Evolutionary conservation across 495 filamentous ascomycete species (phyloP).

Genomic region (Neohortaea acidophila): DNA sequence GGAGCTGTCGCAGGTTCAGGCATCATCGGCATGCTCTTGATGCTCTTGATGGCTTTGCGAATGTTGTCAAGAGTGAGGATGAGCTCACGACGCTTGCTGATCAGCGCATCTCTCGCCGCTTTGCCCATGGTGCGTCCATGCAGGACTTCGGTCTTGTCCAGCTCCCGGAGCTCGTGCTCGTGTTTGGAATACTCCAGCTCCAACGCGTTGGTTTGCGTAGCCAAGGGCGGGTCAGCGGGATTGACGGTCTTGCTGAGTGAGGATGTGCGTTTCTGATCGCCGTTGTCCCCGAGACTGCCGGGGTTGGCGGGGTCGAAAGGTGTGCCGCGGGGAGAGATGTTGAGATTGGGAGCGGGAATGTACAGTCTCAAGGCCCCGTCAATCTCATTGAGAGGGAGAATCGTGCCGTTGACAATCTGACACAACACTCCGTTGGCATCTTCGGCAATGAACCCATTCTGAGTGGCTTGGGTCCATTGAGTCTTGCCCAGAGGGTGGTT

Average conservation of each 20-base stretch:
- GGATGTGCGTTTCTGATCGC: not conserved
- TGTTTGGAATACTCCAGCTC: slow-evolving; percentile 19
- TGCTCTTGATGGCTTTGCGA: slow-evolving; percentile 18
- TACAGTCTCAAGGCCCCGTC: slow-evolving; percentile 16
- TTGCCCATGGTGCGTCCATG: slow-evolving; percentile 15
- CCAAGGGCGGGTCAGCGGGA: slow-evolving; percentile 5
- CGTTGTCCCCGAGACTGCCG: not conserved
- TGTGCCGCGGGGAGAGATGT: slow-evolving; percentile 2
- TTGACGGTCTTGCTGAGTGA: not conserved
- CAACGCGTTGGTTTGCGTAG: slow-evolving; percentile 17
- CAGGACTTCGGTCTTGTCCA: slow-evolving; percentile 20
- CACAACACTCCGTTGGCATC: slow-evolving; percentile 17
- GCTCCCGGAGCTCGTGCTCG: slow-evolving; percentile 17
- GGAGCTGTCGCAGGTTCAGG: not conserved
- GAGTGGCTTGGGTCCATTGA: slow-evolving; percentile 17
- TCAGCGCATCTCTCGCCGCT: slow-evolving; percentile 11
- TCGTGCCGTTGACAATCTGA: slow-evolving; percentile 16
- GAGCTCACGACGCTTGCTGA: slow-evolving; percentile 16
- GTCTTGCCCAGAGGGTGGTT: slow-evolving; percentile 18
- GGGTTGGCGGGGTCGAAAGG: not conserved
- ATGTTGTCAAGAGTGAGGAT: slow-evolving; percentile 17
- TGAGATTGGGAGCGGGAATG: slow-evolving; percentile 18
- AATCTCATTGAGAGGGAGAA: slow-evolving; percentile 15
- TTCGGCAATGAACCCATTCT: slow-evolving; percentile 19
- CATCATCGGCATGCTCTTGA: slow-evolving; percentile 4